Evolutionary conservation across 2,329 filamentous ascomycete genomes (phyloP), one percentile per base, ranked within the genome.

Genomic region (Fusarium denticulatum): DNA sequence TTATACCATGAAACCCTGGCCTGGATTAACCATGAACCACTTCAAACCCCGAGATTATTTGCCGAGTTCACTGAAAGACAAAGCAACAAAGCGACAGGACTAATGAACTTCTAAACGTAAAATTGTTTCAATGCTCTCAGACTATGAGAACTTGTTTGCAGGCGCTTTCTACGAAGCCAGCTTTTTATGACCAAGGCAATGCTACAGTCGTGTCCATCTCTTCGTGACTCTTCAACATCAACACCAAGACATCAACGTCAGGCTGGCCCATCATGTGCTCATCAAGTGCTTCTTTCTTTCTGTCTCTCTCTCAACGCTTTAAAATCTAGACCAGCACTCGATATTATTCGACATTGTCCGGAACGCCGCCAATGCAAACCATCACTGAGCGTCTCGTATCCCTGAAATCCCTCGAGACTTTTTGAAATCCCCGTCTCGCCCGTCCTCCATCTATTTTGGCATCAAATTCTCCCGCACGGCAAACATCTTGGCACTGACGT

Each of bases 401-500:
- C 71, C 73, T 69, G 66, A 71, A 75, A 69, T 76, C 57, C 75
- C 66, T 73, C 74, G 74, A 78, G 75, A 77, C 76, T 75, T 73
- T 64, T 64, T 72, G 58, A 75, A 71, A 69, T 56, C 70, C 59
- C 34, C 63, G 59, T 71, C 66, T 72, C 61, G 57, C 57, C 64
- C 42, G 37, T 56, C 53, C 39, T 53, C 55, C 56, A 18, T 74
- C 76, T 82, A 83, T 85, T 90, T 88, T 50, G 90, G 89, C 79
- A 91, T 81, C 76, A 92, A 82, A 82, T 90, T 91, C 76, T 90
- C 90, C 81, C 95, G 92, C 70, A 98, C 94, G 43, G 95, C 95
- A 83, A 99, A 99, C 96, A 99, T 97, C 91, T 99, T 99, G 75
- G 94, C 92, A 72, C 91, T 97, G 77, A 97, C 93, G 74, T 91